Evolutionary conservation across 2,329 filamentous ascomycete genomes (phyloP).

Genomic region (Peltaster fructicola): DNA sequence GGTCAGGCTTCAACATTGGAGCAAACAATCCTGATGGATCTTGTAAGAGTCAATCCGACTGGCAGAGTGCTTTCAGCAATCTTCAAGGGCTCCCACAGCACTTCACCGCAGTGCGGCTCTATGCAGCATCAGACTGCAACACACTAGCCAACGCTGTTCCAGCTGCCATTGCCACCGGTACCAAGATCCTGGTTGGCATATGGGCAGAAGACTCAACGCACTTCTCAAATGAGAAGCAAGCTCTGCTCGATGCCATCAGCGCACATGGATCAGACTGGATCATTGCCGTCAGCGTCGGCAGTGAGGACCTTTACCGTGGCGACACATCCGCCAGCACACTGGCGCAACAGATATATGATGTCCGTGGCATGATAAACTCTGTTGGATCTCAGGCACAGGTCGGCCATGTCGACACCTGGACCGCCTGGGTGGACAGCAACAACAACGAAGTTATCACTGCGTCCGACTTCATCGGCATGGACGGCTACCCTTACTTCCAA

Average conservation of each 20-base stretch:
- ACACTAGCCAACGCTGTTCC: conserved; percentile 32
- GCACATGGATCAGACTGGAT: conserved; percentile 41
- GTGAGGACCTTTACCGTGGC: conserved; percentile 48
- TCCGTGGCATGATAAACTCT: conserved; percentile 34
- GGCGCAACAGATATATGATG: conserved; percentile 31
- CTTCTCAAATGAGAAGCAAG: conserved; percentile 43
- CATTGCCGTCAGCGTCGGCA: conserved; percentile 47
- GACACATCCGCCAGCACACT: conserved; percentile 25
- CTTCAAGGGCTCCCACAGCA: conserved; percentile 28
- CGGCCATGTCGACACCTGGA: conserved; percentile 47
- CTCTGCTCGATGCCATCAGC: conserved; percentile 38
- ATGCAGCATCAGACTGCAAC: conserved; percentile 43
- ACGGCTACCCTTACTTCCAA: conserved; percentile 52
- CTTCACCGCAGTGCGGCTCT: conserved; percentile 44
- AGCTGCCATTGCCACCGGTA: conserved; percentile 43
- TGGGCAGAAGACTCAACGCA: conserved; percentile 35
- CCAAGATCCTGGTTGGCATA: conserved; percentile 45
- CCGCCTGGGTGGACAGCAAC: conserved; percentile 32
- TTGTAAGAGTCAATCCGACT: conserved; percentile 23
- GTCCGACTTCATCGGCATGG: conserved; percentile 46
- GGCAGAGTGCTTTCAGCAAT: conserved; percentile 20
- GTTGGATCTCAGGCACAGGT: conserved; percentile 31
- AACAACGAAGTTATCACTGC: conserved; percentile 44
- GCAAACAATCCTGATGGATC: conserved; percentile 22
- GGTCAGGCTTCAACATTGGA: conserved; percentile 26